Base-by-base conservation (phyloP, 768 basidiomycete species). In the Russula ochroleuca region DNA sequence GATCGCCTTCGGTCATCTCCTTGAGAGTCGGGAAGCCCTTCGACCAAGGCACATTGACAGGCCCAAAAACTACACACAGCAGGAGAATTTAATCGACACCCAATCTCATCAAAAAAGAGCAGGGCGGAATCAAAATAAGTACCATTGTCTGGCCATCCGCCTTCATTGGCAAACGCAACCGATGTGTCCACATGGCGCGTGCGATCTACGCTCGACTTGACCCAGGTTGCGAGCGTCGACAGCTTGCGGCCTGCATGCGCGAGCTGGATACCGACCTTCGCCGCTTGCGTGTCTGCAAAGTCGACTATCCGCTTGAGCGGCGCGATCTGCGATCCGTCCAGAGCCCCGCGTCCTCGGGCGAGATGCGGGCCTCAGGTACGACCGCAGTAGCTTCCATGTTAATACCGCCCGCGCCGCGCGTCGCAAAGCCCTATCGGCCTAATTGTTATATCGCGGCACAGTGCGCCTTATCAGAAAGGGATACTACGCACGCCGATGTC, bases 211-310 rank as follows among this genome's bases (percentile, higher is more conserved):
- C 74, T 76, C 9, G 71, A 59, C 61, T 73, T 78, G 31, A 88
- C 79, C 87, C 87, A 92, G 2, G 88, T 87, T 1, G 89, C 80
- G 57, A 81, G 77, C 0, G 84, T 87, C 10, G 83, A 85, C 0
- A 87, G 85, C 72, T 95, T 94, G n/a, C 84, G 70, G 0, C 84
- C 84, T 0, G 86, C 88, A 71, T 94, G 91, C 0, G 84, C 83
- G 21, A 94, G 82, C 71, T 94, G 92, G 37, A 94, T 79, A 1
- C 88, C 92, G 31, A 94, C 85, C 53, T 81, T 78, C 1, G 85
- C 81, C 10, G 83, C 86, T 52, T 90, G 87, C 0, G 82, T 75
- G 69, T 91, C 88, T 17, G 79, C 79, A 70, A 93, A 92, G 62
- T 89, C 78, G 55, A 90, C 86, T 59, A 93, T 84, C 35, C 84